Base-by-base conservation (phyloP, 1,284 basidiomycete genomes). In the Ustilago trichophora region DNA sequence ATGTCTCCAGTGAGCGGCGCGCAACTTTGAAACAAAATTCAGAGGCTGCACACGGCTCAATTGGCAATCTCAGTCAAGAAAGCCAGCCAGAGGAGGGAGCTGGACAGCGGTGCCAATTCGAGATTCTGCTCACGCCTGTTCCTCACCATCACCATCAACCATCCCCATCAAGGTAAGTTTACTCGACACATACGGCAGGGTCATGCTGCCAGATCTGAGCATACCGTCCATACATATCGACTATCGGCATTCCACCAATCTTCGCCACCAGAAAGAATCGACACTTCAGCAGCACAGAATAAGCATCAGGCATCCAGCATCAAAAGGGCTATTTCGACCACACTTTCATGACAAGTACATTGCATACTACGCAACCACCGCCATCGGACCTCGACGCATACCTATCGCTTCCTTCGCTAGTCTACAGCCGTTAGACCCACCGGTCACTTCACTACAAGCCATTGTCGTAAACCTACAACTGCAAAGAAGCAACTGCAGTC, bases 81-180 rank as follows among this genome's bases (percentile, higher is more conserved):
- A 45, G 22, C 29, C 19, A 45, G 26, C 37, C 24, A 22, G 22
- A 24, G 34, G 10, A 4, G 3, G 8, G 18, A 19, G 8, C 8
- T 29, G 27, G 27, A n/a, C 5, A 10, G 16, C 11, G 56, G 24
- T 44, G 40, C 22, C 41, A 34, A 45, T 56, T 47, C 52, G 47
- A 63, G 42, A 47, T 47, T 47, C 15, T 35, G 40, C 19, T 25
- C n/a, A 12, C 18, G 26, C 40, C 44, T 53, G 27, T 26, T 57
- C 53, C 48, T 64, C 50, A 50, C 62, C 62, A 64, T 65, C 62
- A 53, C 47, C 62, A 57, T 47, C 62, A 45, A 53, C 50, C 54
- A 44, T 50, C 41, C 60, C 44, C 62, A 58, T 65, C 62, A 65
- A 58, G 62, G 62, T 65, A 58, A 65, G 62, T 58, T 29, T 46